Conservation (phyloP, 352 stramenopile species). For the Phytopythium ostracodes region DNA sequence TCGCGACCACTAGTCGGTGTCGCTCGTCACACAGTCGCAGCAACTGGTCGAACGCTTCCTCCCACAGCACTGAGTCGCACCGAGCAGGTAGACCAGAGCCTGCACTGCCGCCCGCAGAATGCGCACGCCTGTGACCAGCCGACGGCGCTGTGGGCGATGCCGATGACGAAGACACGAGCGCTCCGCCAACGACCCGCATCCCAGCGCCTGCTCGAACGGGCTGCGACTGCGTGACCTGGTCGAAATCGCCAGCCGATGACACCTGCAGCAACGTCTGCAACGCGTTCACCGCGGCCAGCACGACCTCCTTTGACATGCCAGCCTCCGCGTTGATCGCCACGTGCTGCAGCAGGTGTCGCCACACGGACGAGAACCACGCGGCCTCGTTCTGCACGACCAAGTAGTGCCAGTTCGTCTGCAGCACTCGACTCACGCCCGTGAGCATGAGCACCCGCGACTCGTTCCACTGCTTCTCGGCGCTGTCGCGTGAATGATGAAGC, state of each 20-base stretch:
- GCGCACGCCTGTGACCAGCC: constrained; percentile 16
- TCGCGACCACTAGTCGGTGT: constrained; percentile 18
- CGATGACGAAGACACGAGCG: constrained; percentile 49
- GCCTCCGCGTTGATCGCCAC: constrained; percentile 49
- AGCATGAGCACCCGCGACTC: constrained; percentile 95
- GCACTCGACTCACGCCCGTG: constrained; percentile 91
- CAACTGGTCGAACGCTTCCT: constrained; percentile 60
- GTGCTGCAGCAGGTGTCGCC: constrained; percentile 55
- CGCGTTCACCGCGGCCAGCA: constrained; percentile 66
- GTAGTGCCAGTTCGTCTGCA: constrained; percentile 83
- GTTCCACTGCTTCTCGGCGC: constrained; percentile 95
- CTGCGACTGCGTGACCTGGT: constrained; percentile 65
- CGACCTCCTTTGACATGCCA: constrained; percentile 72
- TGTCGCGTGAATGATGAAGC: constrained; percentile 96
- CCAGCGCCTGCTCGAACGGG: constrained; percentile 79
- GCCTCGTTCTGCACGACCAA: constrained; percentile 39
- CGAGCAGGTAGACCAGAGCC: constrained; percentile 8
- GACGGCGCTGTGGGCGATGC: constrained; percentile 12
- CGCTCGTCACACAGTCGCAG: constrained; percentile 51
- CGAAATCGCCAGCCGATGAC: constrained; percentile 62
- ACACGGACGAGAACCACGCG: constrained; percentile 62
- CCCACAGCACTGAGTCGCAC: constrained; percentile 62
- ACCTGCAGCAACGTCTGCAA: constrained; percentile 84
- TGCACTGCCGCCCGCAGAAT: constrained; percentile 4
- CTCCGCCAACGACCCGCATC: constrained; percentile 89